phyloP scores from a whole-genome alignment of 2,329 filamentous ascomycete species.

The Colletotrichum caudatum region DNA sequence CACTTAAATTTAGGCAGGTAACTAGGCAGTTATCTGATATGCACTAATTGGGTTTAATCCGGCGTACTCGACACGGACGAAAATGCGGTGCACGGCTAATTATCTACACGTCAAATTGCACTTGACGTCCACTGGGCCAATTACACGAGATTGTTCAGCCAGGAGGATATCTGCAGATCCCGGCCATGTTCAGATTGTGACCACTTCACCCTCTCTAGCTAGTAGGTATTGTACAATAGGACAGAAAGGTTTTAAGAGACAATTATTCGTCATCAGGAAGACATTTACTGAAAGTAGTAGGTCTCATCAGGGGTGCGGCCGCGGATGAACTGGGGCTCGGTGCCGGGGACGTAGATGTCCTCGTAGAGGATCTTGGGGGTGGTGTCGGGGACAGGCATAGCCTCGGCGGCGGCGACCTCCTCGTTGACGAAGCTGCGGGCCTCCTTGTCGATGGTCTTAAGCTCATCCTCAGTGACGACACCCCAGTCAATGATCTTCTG shows the following conservation, averaged over 20 bases:
- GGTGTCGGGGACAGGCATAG: constrained; percentile 83
- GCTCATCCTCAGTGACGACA: constrained; percentile 90
- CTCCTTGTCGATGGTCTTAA: constrained; percentile 96
- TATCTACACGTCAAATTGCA: not conserved
- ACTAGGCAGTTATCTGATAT: constrained; percentile 5
- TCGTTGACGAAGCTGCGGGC: constrained; percentile 86
- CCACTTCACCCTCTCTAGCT: constrained; percentile 42
- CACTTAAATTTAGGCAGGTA: constrained; percentile 24
- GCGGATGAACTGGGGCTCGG: constrained; percentile 88
- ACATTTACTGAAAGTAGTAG: constrained; percentile 80
- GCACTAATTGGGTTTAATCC: constrained; percentile 9
- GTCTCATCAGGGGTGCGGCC: constrained; percentile 93
- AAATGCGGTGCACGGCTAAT: not conserved
- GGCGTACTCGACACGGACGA: not conserved
- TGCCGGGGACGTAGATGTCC: constrained; percentile 93
- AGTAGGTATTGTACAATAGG: constrained; percentile 44
- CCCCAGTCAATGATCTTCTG: constrained; percentile 98
- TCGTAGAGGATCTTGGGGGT: constrained; percentile 89
- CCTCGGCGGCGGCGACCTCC: constrained; percentile 91
- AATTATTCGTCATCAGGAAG: constrained; percentile 37
- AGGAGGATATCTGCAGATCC: constrained; percentile 41
- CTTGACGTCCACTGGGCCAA: not conserved
- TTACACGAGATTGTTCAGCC: constrained; percentile 18
- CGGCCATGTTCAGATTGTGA: constrained; percentile 40
- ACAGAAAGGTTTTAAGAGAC: constrained; percentile 39